Percentiles rank a stretch among this genome's conserved stretches.
Evolutionary conservation across 78 protist species (phyloP).

Genomic region (Dictyostelium firmibasis): DNA sequence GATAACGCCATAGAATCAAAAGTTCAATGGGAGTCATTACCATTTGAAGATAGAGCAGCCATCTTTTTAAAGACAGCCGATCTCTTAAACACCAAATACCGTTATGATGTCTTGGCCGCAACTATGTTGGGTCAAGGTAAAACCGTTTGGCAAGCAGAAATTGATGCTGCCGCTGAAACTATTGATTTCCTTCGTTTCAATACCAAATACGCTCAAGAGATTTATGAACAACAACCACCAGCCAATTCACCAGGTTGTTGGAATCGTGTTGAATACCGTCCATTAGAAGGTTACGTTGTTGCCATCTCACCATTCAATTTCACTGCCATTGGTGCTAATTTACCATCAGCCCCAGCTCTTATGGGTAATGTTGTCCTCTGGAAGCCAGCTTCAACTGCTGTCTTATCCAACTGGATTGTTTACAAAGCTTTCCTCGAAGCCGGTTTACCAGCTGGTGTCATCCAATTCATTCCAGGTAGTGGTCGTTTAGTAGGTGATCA

Average conservation of each 20-base stretch:
- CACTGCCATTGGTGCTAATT: constrained; percentile 96
- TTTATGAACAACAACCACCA: constrained; percentile 91
- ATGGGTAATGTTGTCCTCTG: constrained; percentile 96
- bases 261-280: constrained; percentile 93
- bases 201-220: constrained; percentile 86
- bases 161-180: constrained; percentile 94
- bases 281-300: constrained; percentile 95
- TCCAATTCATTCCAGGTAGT: constrained; percentile 90
- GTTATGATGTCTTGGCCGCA: constrained; percentile 86
- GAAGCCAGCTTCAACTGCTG: constrained; percentile 94
- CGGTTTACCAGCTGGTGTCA: constrained; percentile 97
- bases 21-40: constrained; percentile 85
- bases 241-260: constrained; percentile 82
- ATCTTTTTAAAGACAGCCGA: constrained; percentile 93
- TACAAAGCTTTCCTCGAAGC: constrained; percentile 93
- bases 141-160: constrained; percentile 96
- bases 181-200: constrained; percentile 95
- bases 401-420: constrained; percentile 84
- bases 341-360: constrained; percentile 94
- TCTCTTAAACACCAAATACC: constrained; percentile 84
- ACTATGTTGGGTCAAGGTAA: constrained; percentile 91
- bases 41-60: constrained; percentile 89
- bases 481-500: constrained; percentile 79
- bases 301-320: constrained; percentile 98
- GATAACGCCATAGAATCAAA: constrained; percentile 81